These are phyloP conservation scores for Aspergillus affinis DNA, from an alignment of 495 filamentous ascomycete species.

Conservation along the genomic window DNA sequence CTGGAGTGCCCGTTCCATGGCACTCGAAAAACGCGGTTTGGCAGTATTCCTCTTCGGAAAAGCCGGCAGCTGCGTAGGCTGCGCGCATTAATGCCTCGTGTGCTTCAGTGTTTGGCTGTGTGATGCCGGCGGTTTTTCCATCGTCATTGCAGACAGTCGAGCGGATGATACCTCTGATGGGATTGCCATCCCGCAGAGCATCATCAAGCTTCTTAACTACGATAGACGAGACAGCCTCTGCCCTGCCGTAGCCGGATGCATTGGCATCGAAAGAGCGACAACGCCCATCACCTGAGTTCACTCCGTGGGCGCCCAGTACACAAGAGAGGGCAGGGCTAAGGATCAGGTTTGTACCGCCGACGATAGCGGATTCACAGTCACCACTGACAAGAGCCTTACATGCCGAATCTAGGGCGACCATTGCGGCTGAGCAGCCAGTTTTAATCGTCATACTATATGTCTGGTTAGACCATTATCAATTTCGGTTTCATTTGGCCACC, in stretches of 20 bases:
- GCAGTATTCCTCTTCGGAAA: too few species aligned
- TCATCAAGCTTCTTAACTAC: constrained; percentile 29
- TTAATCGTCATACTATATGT: constrained; percentile 27
- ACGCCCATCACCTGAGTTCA: constrained; percentile 15
- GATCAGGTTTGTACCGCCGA: constrained; percentile 41
- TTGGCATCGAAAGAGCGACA: constrained; percentile 59
- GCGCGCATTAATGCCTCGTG: constrained; percentile 21
- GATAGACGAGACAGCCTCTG: constrained; percentile 43
- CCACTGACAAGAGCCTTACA: constrained; percentile 21
- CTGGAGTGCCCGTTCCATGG: constrained; percentile 51
- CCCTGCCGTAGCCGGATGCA: constrained; percentile 63
- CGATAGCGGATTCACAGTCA: constrained; percentile 27
- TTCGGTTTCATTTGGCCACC: too few species aligned
- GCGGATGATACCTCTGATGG: constrained; percentile 40
- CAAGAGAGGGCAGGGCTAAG: constrained; percentile 21
- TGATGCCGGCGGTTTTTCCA: constrained; percentile 15
- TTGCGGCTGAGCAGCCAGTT: constrained; percentile 34
- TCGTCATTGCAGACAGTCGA: constrained; percentile 32
- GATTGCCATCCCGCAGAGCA: constrained; percentile 34
- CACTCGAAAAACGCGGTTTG: constrained; percentile 46
- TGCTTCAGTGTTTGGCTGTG: background rate
- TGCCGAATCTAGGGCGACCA: constrained; percentile 31
- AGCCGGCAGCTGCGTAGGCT: constrained; percentile 24
- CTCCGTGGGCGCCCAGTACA: constrained; percentile 13
- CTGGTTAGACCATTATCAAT: constrained; percentile 17